These are phyloP conservation scores for Monosiga brevicollis DNA, from an alignment of 78 protist species.

Conservation along the genomic window DNA sequence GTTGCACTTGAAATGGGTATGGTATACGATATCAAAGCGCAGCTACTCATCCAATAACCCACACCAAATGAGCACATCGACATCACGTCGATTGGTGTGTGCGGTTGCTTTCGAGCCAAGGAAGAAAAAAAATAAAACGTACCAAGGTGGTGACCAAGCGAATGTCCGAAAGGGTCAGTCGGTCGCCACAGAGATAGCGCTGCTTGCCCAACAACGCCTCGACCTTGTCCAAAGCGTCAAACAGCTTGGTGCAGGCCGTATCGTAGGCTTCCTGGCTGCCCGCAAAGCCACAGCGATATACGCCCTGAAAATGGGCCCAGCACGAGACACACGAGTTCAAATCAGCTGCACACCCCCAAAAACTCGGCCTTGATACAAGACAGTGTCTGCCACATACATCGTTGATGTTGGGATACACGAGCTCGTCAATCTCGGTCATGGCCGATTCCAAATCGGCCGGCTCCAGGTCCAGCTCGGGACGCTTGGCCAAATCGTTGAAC, in stretches of 20 bases:
- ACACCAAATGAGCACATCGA: no score
- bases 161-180: conserved; percentile 64
- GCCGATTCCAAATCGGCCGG: conserved; percentile 24
- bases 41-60: no score
- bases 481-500: conserved; percentile 41
- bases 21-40: neutral
- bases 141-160: conserved; percentile 60
- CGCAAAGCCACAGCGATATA: conserved; percentile 71
- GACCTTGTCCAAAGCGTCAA: conserved; percentile 37
- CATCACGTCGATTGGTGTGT: no score
- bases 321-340: no score
- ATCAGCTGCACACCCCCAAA: no score
- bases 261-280: conserved; percentile 45
- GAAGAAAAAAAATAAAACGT: no score
- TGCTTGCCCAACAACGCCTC: conserved; percentile 41
- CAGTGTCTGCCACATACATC: no score
- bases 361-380: no score
- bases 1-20: conserved; percentile 48
- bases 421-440: conserved; percentile 15
- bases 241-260: conserved; percentile 31
- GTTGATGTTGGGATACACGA: conserved; percentile 44
- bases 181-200: conserved; percentile 38
- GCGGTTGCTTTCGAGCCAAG: no score
- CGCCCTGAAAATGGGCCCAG: no score
- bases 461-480: conserved; percentile 43